Conservation (phyloP, 2,329 filamentous ascomycete genomes). For the Sporothrix protearum region DNA sequence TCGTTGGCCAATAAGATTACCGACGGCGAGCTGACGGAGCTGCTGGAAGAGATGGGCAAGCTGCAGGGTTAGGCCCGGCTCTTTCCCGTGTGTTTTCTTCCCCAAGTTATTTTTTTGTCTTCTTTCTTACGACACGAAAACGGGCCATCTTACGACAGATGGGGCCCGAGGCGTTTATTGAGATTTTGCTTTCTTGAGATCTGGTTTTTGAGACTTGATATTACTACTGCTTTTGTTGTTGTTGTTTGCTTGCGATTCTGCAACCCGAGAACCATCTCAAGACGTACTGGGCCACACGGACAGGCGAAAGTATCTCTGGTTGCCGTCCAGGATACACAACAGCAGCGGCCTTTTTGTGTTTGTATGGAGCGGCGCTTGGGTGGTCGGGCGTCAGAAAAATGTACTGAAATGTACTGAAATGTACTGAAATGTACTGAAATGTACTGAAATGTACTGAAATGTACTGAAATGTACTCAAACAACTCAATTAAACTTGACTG, state of each 20-base stretch:
- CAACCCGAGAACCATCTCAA: background rate
- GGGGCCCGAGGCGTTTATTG: conserved; percentile 12
- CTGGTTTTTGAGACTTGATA: background rate
- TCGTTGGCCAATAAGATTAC: conserved; percentile 83
- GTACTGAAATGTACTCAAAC: background rate
- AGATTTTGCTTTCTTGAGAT: background rate
- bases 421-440: background rate
- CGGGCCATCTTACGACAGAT: background rate
- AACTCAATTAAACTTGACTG: too few species aligned
- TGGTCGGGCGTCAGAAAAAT: background rate
- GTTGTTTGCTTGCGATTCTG: background rate
- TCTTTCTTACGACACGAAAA: conserved; percentile 7
- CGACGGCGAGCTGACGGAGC: conserved; percentile 80
- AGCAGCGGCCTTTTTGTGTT: background rate
- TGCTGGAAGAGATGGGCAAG: conserved; percentile 89
- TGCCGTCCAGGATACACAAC: background rate
- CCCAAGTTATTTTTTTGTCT: background rate
- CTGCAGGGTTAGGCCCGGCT: conserved; percentile 54
- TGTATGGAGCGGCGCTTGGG: conserved; percentile 11
- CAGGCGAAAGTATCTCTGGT: background rate
- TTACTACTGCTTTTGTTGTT: background rate
- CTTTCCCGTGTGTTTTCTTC: too few species aligned
- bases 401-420: background rate
- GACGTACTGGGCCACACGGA: background rate
- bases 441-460: background rate